phyloP scores from a whole-genome alignment of 2,329 filamentous ascomycete genomes.

The Gremmenia infestans region DNA sequence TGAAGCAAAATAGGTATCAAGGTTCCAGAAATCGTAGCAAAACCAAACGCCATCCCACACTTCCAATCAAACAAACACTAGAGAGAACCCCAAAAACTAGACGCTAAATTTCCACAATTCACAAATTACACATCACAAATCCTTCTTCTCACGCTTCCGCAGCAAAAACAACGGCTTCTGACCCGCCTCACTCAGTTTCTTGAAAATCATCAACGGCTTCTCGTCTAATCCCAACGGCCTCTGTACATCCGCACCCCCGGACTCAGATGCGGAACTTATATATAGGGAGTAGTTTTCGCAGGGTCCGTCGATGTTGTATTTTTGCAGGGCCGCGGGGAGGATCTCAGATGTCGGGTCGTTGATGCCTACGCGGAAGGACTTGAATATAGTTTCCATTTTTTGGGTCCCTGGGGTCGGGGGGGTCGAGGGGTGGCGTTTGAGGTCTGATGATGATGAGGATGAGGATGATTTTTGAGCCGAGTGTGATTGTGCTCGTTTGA shows the following conservation, averaged over 20 bases:
- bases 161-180: constrained; percentile 99
- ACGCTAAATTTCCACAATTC: background rate
- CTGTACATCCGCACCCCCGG: constrained; percentile 71
- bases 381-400: constrained; percentile 79
- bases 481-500: background rate
- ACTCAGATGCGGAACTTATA: constrained; percentile 42
- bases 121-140: background rate
- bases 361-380: constrained; percentile 92
- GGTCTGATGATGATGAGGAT: background rate
- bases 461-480: background rate
- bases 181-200: constrained; percentile 89
- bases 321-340: constrained; percentile 84
- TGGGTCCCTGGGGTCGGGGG: constrained; percentile 33
- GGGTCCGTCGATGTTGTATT: constrained; percentile 94
- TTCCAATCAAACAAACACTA: too few relatives aligned
- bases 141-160: constrained; percentile 35
- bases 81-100: background rate
- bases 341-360: constrained; percentile 96
- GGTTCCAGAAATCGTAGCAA: too few relatives aligned
- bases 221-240: constrained; percentile 89
- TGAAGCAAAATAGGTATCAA: too few relatives aligned
- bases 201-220: constrained; percentile 88
- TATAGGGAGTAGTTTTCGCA: constrained; percentile 94
- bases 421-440: background rate
- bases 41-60: too few relatives aligned